Percentiles rank a stretch among this genome's conserved stretches.
phyloP scores from a whole-genome alignment of 257 asterid genomes.

The Galeopsis tetrahit region DNA sequence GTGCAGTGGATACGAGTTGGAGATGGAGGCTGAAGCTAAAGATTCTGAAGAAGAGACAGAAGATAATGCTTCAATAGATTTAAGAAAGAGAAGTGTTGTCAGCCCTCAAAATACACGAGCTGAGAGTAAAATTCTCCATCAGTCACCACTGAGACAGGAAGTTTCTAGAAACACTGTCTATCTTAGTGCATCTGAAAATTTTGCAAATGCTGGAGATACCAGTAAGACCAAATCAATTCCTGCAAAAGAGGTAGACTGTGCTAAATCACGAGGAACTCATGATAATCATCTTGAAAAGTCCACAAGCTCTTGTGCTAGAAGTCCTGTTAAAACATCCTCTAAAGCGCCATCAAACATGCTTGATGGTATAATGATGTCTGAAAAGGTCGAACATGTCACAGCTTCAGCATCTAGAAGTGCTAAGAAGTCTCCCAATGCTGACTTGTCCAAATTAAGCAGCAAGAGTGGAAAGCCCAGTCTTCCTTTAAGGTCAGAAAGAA shows the following conservation, averaged over 20 bases:
- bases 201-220: slow-evolving; percentile 36
- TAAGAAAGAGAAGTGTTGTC: slow-evolving; percentile 39
- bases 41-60: slow-evolving; percentile 94
- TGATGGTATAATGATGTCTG: slow-evolving; percentile 35
- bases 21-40: slow-evolving; percentile 82
- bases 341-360: slow-evolving; percentile 35
- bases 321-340: slow-evolving; percentile 41
- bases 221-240: slow-evolving; percentile 38
- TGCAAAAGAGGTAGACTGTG: slow-evolving; percentile 39
- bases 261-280: slow-evolving; percentile 38
- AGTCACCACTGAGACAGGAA: slow-evolving; percentile 45
- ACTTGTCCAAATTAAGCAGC: slow-evolving; percentile 40
- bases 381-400: slow-evolving; percentile 34
- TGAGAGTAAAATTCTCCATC: slow-evolving; percentile 40
- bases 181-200: slow-evolving; percentile 40
- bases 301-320: slow-evolving; percentile 40
- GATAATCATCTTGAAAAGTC: slow-evolving; percentile 37
- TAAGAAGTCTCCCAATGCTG: slow-evolving; percentile 46
- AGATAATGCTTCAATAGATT: slow-evolving; percentile 38
- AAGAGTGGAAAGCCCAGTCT: slow-evolving; percentile 42
- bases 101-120: slow-evolving; percentile 43
- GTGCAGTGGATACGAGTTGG: slow-evolving; percentile 80
- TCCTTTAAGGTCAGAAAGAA: slow-evolving; percentile 44
- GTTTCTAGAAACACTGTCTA: slow-evolving; percentile 36
- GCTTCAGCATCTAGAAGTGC: slow-evolving; percentile 47